Evolutionary conservation across 768 basidiomycete genomes (phyloP).

Genomic region (Strobilomyces confusus): DNA sequence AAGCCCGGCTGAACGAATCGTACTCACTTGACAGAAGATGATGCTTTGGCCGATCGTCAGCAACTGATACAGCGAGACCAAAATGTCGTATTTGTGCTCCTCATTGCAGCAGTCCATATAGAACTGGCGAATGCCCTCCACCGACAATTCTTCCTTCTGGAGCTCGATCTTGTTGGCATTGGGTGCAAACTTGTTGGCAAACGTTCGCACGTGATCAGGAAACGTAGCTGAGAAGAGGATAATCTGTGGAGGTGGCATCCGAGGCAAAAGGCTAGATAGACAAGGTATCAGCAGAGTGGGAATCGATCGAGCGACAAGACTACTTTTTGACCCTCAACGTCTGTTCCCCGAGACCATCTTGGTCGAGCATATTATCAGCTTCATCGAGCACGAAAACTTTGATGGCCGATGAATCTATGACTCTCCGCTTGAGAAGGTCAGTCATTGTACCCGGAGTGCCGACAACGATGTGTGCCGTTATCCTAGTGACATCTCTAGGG

Average conservation of each 20-base stretch:
- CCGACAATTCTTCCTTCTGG: constrained; percentile 88
- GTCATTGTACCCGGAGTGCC: constrained; percentile 96
- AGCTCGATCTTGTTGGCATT: constrained; percentile 95
- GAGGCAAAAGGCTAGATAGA: constrained; percentile 51
- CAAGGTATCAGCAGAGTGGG: constrained; percentile 11
- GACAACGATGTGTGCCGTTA: constrained; percentile 89
- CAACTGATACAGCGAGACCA: constrained; percentile 84
- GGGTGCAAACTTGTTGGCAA: constrained; percentile 91
- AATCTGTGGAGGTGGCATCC: constrained; percentile 63
- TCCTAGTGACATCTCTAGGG: constrained; percentile 55
- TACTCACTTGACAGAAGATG: constrained; percentile 87
- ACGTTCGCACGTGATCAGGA: constrained; percentile 88
- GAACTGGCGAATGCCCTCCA: constrained; percentile 94
- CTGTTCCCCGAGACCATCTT: constrained; percentile 91
- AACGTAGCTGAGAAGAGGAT: constrained; percentile 99
- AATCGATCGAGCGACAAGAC: constrained; percentile 17
- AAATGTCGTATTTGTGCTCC: constrained; percentile 92
- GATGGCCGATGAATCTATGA: constrained; percentile 75
- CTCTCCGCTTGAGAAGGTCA: constrained; percentile 74
- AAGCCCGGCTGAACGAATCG: not conserved
- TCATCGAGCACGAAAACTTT: constrained; percentile 96
- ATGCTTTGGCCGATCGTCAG: constrained; percentile 97
- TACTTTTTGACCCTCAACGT: constrained; percentile 93
- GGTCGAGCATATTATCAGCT: constrained; percentile 98
- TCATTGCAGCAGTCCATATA: constrained; percentile 95